Conservation (phyloP, 345 rosid species). For the Hibiscus syriacus region DNA sequence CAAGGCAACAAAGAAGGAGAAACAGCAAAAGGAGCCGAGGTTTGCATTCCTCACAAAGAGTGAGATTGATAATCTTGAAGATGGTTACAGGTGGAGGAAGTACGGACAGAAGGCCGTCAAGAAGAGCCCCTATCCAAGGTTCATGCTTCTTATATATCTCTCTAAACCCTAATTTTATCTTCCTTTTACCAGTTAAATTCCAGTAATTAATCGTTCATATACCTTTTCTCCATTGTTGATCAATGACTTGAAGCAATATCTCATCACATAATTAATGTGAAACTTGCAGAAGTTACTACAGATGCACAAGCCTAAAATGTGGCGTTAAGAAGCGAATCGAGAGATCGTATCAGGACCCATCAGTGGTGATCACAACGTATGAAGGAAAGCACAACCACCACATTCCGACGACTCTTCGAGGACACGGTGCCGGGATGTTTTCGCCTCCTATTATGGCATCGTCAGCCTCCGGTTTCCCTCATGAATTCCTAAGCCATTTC, state of each 20-base stretch:
- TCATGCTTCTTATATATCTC: not conserved
- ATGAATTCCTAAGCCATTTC: slow-evolving; percentile 19
- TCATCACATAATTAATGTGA: not conserved
- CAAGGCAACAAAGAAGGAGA: slow-evolving; percentile 66
- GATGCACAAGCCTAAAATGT: slow-evolving; percentile 58
- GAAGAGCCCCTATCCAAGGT: slow-evolving; percentile 96
- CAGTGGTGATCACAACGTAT: slow-evolving; percentile 52
- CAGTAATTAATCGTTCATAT: no score
- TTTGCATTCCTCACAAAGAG: slow-evolving; percentile 94
- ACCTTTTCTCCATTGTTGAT: not conserved
- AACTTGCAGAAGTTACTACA: slow-evolving; percentile 47
- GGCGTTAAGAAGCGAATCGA: slow-evolving; percentile 55
- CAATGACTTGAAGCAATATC: not conserved
- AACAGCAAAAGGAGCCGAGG: slow-evolving; percentile 68
- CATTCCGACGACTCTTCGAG: slow-evolving; percentile 38
- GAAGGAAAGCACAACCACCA: slow-evolving; percentile 61
- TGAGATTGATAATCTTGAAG: slow-evolving; percentile 87
- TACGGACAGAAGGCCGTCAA: slow-evolving; percentile 98
- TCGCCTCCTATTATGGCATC: slow-evolving; percentile 21
- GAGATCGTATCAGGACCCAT: slow-evolving; percentile 49
- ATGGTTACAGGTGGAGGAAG: slow-evolving; percentile 95
- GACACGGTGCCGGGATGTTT: slow-evolving; percentile 23
- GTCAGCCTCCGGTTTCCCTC: slow-evolving; percentile 18
- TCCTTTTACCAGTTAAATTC: not conserved
- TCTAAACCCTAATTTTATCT: no score